Base-by-base conservation (phyloP, 169 alveolate genomes). In the Eimeria praecox region DNA sequence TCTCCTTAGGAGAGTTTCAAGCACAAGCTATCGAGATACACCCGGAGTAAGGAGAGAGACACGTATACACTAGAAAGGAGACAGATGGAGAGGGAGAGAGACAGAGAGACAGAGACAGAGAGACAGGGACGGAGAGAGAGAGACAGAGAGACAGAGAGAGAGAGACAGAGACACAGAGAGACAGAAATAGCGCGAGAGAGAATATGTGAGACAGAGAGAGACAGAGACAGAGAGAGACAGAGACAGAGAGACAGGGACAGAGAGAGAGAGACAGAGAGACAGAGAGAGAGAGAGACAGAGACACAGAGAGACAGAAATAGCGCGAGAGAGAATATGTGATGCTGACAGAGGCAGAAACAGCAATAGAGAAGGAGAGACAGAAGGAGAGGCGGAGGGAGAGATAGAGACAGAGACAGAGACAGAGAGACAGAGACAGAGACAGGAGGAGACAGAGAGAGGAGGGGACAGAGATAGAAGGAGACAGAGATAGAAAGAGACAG, bases 1-100 rank as follows among this genome's bases (percentile, higher is more conserved):
- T 85, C 38, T 24, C 92, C n/a, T 59, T 85, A 1, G 92, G 92
- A 14, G 92, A 85, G 24, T 85, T 85, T 44, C 80, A 85, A 10
- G 92, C 92, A 38, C 92, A 85, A 78, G 78, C 73, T 8, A n/a
- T 85, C n/a, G 92, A 85, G 12, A 3, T 85, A 16, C 5, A 35
- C 20, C 54, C 12, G 27, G 78, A 56, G 92, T 85, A 42, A 35
- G 92, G 33, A 83, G 75, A 14, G 38, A 52, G 30, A 10, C 40
- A 40, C 33, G 66, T 30, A 54, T 10, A 3, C 69, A 27, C 0
- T n/a, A 16, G 22, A 33, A 30, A 38, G 33, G 77, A 42, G 64
- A 35, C 77, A 35, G 33, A 44, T 1, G 27, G 24, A 52, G 49
- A n/a, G 42, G 20, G 10, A 20, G 83, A 71, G 22, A 24, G 16